Conservation (phyloP, 352 stramenopile genomes). For the Pythium grandisporangium region DNA sequence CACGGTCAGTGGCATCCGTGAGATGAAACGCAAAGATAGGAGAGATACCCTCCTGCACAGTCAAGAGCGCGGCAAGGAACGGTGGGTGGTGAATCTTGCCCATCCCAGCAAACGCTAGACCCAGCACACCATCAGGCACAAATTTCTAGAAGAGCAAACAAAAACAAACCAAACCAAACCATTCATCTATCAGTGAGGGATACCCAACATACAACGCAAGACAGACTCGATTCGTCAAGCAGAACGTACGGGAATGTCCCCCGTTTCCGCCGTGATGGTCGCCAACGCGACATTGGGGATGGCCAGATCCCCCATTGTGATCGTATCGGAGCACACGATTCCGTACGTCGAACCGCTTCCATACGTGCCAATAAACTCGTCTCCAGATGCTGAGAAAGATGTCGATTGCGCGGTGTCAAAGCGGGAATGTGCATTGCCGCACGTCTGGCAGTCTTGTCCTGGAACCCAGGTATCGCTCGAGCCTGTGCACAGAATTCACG, state of each 20-base stretch:
- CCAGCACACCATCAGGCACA: slow-evolving; percentile 41
- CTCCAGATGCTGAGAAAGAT: slow-evolving; percentile 12
- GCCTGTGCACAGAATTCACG: no score
- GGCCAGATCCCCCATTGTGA: slow-evolving; percentile 24
- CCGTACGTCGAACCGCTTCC: slow-evolving; percentile 36
- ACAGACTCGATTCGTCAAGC: no score
- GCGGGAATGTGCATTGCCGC: slow-evolving; percentile 29
- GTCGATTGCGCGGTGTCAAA: slow-evolving; percentile 22
- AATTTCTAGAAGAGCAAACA: slow-evolving; percentile 15
- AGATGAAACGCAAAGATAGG: slow-evolving; percentile 40
- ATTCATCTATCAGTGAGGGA: no score
- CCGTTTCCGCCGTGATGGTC: slow-evolving; percentile 33
- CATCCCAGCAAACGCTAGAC: slow-evolving; percentile 38
- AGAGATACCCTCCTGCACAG: slow-evolving; percentile 8
- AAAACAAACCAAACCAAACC: not conserved
- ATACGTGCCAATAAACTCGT: slow-evolving; percentile 35
- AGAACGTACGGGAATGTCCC: slow-evolving; percentile 29
- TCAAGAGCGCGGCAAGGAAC: slow-evolving; percentile 22
- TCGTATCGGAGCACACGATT: slow-evolving; percentile 18
- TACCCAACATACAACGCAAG: no score
- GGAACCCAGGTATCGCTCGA: slow-evolving; percentile 30
- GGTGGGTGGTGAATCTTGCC: slow-evolving; percentile 35
- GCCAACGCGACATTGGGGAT: slow-evolving; percentile 23
- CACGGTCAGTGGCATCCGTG: slow-evolving; percentile 5
- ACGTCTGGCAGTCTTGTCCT: slow-evolving; percentile 29